A percentile compares a stretch with the other conserved stretches of the same genome.
These are phyloP conservation scores for Panicum virgatum DNA, from an alignment of 202 grass and related monocot species.

Conservation along the genomic window DNA sequence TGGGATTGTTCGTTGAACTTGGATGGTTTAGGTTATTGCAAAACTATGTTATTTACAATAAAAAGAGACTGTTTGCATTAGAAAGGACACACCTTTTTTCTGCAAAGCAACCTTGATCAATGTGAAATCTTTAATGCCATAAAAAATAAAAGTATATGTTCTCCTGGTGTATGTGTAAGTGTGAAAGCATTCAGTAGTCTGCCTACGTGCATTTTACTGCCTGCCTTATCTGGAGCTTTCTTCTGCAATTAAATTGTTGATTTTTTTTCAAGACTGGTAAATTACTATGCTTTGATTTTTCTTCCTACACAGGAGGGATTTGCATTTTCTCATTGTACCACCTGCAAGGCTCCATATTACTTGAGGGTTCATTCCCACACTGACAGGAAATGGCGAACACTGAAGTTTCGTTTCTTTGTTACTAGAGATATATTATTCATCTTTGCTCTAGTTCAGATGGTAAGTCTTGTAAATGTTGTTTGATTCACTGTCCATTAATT, in stretches of 20 bases:
- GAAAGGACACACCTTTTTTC: not conserved
- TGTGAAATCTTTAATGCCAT: not conserved
- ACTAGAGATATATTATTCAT: slow-evolving; percentile 96
- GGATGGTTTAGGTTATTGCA: slow-evolving; percentile 22
- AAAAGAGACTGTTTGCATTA: not conserved
- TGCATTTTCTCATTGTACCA: slow-evolving; percentile 98
- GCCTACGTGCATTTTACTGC: slow-evolving; percentile 19
- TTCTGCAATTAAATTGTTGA: not conserved
- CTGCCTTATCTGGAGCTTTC: slow-evolving; percentile 19
- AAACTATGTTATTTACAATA: not conserved
- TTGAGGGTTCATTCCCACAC: slow-evolving; percentile 87
- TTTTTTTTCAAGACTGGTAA: slow-evolving; percentile 3
- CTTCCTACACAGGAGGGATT: slow-evolving; percentile 75
- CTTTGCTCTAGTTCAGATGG: slow-evolving; percentile 85
- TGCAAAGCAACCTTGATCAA: not conserved
- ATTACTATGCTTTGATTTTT: slow-evolving; percentile 34
- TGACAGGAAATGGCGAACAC: slow-evolving; percentile 89
- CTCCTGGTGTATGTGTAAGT: too few species aligned
- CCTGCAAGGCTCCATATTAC: slow-evolving; percentile 96
- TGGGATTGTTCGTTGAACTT: slow-evolving; percentile 14
- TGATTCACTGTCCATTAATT: too few species aligned
- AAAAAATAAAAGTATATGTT: slow-evolving; percentile 16
- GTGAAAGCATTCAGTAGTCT: slow-evolving; percentile 5
- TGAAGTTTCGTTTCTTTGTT: slow-evolving; percentile 95
- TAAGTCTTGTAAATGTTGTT: slow-evolving; percentile 45